Evolutionary conservation across 169 alveolate species (phyloP), one percentile per base, ranked within the genome.

Genomic region (Eimeria tenella): DNA sequence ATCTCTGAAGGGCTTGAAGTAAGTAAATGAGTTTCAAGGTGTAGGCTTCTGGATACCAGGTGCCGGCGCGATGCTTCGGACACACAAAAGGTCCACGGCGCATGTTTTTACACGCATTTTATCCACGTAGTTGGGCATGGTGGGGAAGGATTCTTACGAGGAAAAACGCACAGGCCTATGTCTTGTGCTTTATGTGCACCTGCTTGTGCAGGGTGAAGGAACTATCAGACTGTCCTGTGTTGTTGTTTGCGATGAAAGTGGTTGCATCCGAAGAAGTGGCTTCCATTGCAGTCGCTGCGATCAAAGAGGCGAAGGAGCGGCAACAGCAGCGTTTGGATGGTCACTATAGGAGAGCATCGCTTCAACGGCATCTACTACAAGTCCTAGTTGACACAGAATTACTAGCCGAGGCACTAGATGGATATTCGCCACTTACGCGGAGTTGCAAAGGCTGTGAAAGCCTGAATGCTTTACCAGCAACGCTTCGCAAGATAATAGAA

Each of bases 321-420:
- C 63, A 53, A n/a, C 68, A 13, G 15, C 86, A 77, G 68, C 11
- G 68, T 21, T 68, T 13, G 88, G 53, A 21, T 50, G 84, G 84
- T 23, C 63, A 42, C 49, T 25, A 49, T 74, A 42, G 19, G 8
- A 31, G 3, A 31, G 68, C 68, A 17, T 10, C 56, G 58, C n/a
- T 31, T 13, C 73, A 83, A 58, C 15, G 62, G 58, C 75, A 58
- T 75, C 21, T 83, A 42, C 77, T 83, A 75, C 90, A 83, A 60
- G 55, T 83, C 50, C 77, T 83, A 13, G 63, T 83, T 19, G 90
- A 83, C 77, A 19, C 23, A 15, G 90, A 83, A 42, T 13, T 83
- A 58, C 60, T 83, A 60, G 90, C 90, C 17, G 77, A 25, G 62
- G 90, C 90, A 4, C 50, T 83, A 6, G 90, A 83, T 83, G 90